phyloP scores from a whole-genome alignment of 1,284 basidiomycete genomes.

The Spongiforma sp. region DNA sequence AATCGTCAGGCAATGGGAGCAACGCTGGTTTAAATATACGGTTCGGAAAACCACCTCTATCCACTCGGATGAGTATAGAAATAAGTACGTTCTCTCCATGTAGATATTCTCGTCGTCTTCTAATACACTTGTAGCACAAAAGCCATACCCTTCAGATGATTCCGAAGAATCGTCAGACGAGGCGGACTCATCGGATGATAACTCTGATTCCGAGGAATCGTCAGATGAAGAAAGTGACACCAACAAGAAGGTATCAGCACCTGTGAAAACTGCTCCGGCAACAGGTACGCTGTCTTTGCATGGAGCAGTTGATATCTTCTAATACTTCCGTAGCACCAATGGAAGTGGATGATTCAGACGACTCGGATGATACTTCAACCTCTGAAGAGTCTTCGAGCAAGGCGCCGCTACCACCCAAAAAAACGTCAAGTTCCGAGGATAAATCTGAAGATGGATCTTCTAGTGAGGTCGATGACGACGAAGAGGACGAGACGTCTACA shows the following conservation, averaged over 20 bases:
- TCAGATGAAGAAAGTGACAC: constrained; percentile 12
- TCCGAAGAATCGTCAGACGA: constrained; percentile 11
- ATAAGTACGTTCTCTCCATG: constrained; percentile 6
- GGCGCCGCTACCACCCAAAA: constrained; percentile 12
- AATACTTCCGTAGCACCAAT: neutral
- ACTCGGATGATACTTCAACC: neutral
- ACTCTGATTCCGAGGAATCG: constrained; percentile 20
- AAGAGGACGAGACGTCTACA: constrained; percentile 2
- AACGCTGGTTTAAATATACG: too few relatives aligned
- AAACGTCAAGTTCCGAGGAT: constrained; percentile 1
- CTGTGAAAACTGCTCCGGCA: constrained; percentile 7
- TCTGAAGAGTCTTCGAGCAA: neutral
- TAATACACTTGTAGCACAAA: too few relatives aligned
- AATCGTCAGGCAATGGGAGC: constrained; percentile 4
- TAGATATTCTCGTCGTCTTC: too few relatives aligned
- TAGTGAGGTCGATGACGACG: constrained; percentile 8
- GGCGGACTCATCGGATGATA: constrained; percentile 10
- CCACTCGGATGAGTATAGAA: neutral
- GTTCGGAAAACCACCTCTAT: neutral
- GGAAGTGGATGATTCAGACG: neutral
- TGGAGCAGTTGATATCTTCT: neutral
- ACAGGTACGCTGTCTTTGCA: constrained; percentile 5
- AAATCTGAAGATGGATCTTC: constrained; percentile 22
- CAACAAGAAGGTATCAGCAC: neutral
- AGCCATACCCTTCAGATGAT: constrained; percentile 8